phyloP scores from a whole-genome alignment of 1,284 basidiomycete species.

The Heterobasidion parviporum region DNA sequence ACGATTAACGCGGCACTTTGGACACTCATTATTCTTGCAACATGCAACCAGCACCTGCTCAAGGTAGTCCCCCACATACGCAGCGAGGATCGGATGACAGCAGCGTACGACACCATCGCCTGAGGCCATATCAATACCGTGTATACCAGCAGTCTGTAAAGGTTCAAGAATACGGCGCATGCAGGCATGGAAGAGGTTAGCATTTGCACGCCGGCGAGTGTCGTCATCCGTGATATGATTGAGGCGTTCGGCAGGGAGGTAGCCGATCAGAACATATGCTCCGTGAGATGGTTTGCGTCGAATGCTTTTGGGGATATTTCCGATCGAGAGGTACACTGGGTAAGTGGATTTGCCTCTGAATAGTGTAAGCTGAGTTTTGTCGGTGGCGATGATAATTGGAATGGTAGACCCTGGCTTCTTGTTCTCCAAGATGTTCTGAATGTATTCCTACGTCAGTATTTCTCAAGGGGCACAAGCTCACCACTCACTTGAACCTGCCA shows the following conservation, averaged over 20 bases:
- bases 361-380: not conserved
- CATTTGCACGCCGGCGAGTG: not conserved
- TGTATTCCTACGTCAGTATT: not conserved
- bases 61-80: not conserved
- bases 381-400: not conserved
- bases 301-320: constrained; percentile 14
- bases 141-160: not conserved
- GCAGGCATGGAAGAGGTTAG: not conserved
- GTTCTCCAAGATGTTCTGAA: not conserved
- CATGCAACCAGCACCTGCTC: not conserved
- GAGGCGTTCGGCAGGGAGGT: constrained; percentile 9
- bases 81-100: not conserved
- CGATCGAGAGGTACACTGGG: constrained; percentile 16
- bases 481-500: constrained; percentile 1
- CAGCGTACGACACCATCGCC: not conserved
- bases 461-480: not conserved
- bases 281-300: constrained; percentile 7
- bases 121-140: not conserved
- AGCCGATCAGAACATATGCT: constrained; percentile 13
- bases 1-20: not conserved
- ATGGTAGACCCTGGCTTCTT: not conserved
- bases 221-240: not conserved
- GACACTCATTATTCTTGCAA: not conserved
- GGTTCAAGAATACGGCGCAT: not conserved
- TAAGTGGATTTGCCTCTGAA: constrained; percentile 7